These are phyloP conservation scores for Lactarius sp. DNA, from an alignment of 768 basidiomycete genomes.

Conservation along the genomic window DNA sequence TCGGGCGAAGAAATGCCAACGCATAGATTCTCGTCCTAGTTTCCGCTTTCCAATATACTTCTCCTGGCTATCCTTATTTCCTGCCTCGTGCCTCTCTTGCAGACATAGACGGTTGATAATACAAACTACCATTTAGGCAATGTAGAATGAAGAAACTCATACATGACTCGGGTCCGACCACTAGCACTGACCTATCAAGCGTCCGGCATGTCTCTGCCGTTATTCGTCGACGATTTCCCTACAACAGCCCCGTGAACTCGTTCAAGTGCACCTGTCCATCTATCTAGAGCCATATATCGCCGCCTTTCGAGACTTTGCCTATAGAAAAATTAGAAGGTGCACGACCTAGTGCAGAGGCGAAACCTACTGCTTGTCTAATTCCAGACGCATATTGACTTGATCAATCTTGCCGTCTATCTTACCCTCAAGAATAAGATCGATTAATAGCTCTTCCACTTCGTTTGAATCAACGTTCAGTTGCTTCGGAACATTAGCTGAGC, in stretches of 20 bases:
- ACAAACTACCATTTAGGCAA: conserved; percentile 12
- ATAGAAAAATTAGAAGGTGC: conserved; percentile 15
- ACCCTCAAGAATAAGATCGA: conserved; percentile 93
- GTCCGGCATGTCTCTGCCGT: conserved; percentile 17
- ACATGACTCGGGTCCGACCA: conserved; percentile 1
- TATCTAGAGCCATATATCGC: conserved; percentile 73
- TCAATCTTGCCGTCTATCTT: conserved; percentile 96
- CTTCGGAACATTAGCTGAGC: conserved; percentile 39
- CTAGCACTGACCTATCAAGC: not conserved
- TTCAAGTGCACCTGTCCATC: conserved; percentile 81
- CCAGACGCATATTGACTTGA: conserved; percentile 89
- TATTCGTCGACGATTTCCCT: conserved; percentile 51
- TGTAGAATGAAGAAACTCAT: conserved; percentile 6
- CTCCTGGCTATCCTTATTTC: not conserved
- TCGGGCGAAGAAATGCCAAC: not conserved
- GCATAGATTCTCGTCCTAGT: not conserved
- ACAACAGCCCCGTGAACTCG: conserved; percentile 72
- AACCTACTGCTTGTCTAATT: conserved; percentile 80
- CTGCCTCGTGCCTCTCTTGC: not conserved
- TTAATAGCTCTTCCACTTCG: conserved; percentile 91
- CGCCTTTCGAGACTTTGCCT: conserved; percentile 87
- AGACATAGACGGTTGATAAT: conserved; percentile 6
- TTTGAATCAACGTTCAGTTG: conserved; percentile 91
- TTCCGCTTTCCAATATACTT: not conserved
- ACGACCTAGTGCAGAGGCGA: not conserved